Evolutionary conservation across 176 grass and related monocot species (phyloP), one percentile per base, ranked within the genome.

Genomic region (Calamus simplicifolius): DNA sequence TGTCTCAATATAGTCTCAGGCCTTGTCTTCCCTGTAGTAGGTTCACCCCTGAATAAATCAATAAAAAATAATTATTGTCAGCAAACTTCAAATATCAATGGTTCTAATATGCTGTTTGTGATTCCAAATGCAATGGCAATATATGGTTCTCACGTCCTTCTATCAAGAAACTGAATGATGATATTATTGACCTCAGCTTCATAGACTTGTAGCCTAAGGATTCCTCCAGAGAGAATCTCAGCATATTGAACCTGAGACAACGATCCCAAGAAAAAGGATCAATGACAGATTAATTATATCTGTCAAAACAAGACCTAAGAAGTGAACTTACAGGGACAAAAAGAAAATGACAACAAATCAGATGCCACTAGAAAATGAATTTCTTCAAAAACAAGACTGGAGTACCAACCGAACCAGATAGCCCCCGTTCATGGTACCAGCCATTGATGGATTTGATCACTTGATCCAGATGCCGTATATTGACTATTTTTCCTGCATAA

Each of bases 151-250:
- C 73, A 98, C 84, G 93, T 98, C 75, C 49, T 98, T 80, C 73
- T 83, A 71, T 92, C 93, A 48, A 98, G 84, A 75, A 92, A 98
- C 63, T 81, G 79, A 64, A 98, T 82, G 48, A 57, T 85, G 57
- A 92, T 92, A 66, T 92, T 79, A 69, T 98, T 98, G 58, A 98
- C 93, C 79, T 89, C 84, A 18, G 68, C 81, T 77, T 98, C 87
- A 26, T 84, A 85, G 69, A 92, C 76, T 72, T 89, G 84, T 56
- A 98, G 26, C 84, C 75, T 80, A 58, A 98, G 54, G 66, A 98
- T 80, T 66, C 93, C 88, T 79, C 93, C 93, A 67, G 93, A 98
- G 72, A 98, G 81, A 50, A 98, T 85, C 69, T 92, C 93, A 64
- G 87, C 84, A 69, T 77, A 84, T 49, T 87, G 89, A 64, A 92